Conservation (phyloP, 179 eudicot species). For the Beta lomatogona region DNA sequence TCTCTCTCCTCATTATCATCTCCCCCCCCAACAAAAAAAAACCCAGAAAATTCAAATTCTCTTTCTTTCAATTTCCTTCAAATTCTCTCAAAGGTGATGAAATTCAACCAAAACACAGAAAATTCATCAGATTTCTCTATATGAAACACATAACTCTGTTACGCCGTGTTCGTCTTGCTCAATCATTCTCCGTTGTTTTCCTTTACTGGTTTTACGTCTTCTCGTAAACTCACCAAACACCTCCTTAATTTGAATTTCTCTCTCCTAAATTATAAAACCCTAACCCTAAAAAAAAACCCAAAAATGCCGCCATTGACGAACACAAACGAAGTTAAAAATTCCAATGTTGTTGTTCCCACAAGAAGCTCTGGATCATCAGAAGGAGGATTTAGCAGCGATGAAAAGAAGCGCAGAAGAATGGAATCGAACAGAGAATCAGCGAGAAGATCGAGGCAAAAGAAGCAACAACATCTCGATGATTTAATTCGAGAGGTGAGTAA, state of each 20-base stretch:
- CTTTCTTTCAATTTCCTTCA: neutral
- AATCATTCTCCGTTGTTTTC: slow-evolving; percentile 49
- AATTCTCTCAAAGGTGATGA: neutral
- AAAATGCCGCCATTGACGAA: neutral
- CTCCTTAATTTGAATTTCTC: neutral
- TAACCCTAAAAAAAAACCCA: neutral
- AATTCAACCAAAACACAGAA: neutral
- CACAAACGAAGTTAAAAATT: neutral
- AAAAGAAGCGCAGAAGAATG: slow-evolving; percentile 56
- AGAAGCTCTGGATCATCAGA: slow-evolving; percentile 37
- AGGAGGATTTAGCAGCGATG: slow-evolving; percentile 17
- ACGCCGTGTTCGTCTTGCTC: slow-evolving; percentile 43
- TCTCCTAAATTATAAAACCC: neutral
- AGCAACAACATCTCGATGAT: slow-evolving; percentile 49
- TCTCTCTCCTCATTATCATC: neutral
- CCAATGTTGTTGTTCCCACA: neutral
- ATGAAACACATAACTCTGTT: slow-evolving; percentile 38
- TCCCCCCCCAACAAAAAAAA: neutral
- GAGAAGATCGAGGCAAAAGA: slow-evolving; percentile 49
- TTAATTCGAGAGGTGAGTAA: slow-evolving; percentile 29
- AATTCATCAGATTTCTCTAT: neutral
- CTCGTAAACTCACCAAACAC: slow-evolving; percentile 18
- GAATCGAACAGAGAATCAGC: slow-evolving; percentile 63
- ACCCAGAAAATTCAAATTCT: neutral
- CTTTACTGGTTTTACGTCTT: slow-evolving; percentile 56